Conservation (phyloP, 768 basidiomycete species). For the Crassisporium funariophilum region DNA sequence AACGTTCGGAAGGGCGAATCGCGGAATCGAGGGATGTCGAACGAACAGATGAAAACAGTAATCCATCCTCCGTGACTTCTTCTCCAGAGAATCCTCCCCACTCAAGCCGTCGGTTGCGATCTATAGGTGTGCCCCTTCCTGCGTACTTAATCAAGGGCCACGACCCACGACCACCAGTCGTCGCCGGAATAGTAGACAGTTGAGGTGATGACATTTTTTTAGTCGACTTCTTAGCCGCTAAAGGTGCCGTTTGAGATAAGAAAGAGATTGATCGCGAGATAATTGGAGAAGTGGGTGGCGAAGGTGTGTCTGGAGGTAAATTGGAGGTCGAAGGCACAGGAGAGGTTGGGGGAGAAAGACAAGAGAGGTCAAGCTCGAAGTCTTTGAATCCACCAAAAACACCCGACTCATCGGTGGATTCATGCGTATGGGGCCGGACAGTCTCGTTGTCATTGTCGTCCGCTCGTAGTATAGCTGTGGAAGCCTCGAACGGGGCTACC, state of each 20-base stretch:
- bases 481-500: too few relatives aligned
- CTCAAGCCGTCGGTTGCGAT: constrained; percentile 42
- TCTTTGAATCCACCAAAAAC: constrained; percentile 47
- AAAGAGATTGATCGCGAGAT: constrained; percentile 41
- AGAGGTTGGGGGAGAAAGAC: constrained; percentile 43
- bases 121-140: constrained; percentile 51
- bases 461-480: constrained; percentile 25
- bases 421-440: constrained; percentile 17
- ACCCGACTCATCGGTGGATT: constrained; percentile 24
- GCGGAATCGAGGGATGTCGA: constrained; percentile 45
- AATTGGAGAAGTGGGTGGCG: constrained; percentile 34
- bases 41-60: constrained; percentile 41
- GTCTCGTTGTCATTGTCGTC: constrained; percentile 29
- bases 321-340: constrained; percentile 38
- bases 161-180: constrained; percentile 38
- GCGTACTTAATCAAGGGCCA: constrained; percentile 48
- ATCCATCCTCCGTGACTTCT: constrained; percentile 46
- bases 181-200: constrained; percentile 26
- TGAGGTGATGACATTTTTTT: constrained; percentile 31
- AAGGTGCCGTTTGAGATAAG: constrained; percentile 27
- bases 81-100: constrained; percentile 44
- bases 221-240: constrained; percentile 21
- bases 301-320: constrained; percentile 29
- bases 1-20: constrained; percentile 22
- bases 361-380: constrained; percentile 48